Evolutionary conservation across 2,329 filamentous ascomycete species (phyloP).

Genomic region (Ramularia collo-cygni): DNA sequence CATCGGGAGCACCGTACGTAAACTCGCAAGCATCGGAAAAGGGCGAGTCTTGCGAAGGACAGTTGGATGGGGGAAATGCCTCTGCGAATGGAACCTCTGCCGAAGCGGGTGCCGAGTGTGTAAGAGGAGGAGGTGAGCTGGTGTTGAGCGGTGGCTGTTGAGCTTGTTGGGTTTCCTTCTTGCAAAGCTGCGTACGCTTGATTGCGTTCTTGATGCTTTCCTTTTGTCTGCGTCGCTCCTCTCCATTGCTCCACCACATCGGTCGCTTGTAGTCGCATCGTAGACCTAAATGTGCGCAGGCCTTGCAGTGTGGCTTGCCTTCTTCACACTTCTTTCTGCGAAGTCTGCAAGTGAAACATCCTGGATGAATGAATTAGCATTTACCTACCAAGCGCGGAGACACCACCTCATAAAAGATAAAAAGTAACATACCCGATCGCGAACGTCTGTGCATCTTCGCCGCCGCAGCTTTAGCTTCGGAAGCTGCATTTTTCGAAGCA

Average conservation of each 20-base stretch:
- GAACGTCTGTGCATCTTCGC: slow-evolving; percentile 89
- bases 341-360: slow-evolving; percentile 61
- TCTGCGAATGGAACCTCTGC: slow-evolving; percentile 64
- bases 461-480: slow-evolving; percentile 54
- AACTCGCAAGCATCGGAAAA: slow-evolving; percentile 60
- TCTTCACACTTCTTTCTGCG: slow-evolving; percentile 66
- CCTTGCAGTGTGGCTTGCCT: slow-evolving; percentile 55
- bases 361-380: slow-evolving; percentile 39
- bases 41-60: slow-evolving; percentile 73
- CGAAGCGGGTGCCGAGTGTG: slow-evolving; percentile 67
- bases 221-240: slow-evolving; percentile 78
- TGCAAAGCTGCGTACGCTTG: slow-evolving; percentile 89
- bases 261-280: slow-evolving; percentile 94
- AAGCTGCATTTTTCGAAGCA: slow-evolving; percentile 37
- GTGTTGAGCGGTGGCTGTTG: slow-evolving; percentile 39
- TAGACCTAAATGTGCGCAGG: slow-evolving; percentile 67
- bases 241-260: slow-evolving; percentile 94
- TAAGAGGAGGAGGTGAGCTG: slow-evolving; percentile 63
- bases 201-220: slow-evolving; percentile 96
- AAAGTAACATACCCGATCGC: slow-evolving; percentile 71
- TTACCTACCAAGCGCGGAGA: slow-evolving; percentile 15
- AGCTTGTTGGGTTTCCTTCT: slow-evolving; percentile 59
- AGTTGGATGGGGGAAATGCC: slow-evolving; percentile 63
- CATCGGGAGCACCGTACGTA: slow-evolving; percentile 51
- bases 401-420: slow-evolving; percentile 30